A percentile compares a stretch with the other conserved stretches of the same genome.
These are phyloP conservation scores for Collybiopsis luxurians DNA, from an alignment of 768 basidiomycete species.

Conservation along the genomic window DNA sequence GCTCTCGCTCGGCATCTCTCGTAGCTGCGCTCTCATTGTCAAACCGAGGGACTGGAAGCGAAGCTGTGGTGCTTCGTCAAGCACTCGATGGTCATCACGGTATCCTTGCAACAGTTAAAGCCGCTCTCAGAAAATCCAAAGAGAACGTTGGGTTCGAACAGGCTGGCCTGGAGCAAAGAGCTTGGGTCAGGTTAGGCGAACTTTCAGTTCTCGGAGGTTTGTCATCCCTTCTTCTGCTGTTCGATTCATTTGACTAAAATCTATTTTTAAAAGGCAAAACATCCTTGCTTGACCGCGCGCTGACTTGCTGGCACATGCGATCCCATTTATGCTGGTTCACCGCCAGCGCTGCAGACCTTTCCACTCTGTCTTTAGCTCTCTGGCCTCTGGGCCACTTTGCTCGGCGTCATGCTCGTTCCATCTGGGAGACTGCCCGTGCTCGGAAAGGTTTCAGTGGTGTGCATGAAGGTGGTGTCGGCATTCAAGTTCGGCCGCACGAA, in stretches of 20 bases:
- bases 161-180: constrained; percentile 42
- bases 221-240: background rate
- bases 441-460: constrained; percentile 14
- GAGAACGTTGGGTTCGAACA: constrained; percentile 29
- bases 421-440: constrained; percentile 34
- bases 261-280: constrained; percentile 21
- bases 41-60: constrained; percentile 32
- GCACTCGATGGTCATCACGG: constrained; percentile 27
- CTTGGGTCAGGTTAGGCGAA: constrained; percentile 52
- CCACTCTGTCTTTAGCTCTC: constrained; percentile 57
- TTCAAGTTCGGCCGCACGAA: constrained; percentile 40
- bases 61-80: constrained; percentile 33
- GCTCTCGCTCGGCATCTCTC: constrained; percentile 21
- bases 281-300: constrained; percentile 39
- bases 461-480: constrained; percentile 5
- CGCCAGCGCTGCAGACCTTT: constrained; percentile 44
- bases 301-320: constrained; percentile 54
- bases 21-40: constrained; percentile 28
- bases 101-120: background rate
- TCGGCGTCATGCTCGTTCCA: constrained; percentile 37
- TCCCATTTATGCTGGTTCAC: constrained; percentile 36
- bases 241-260: background rate
- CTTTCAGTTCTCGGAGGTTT: constrained; percentile 32
- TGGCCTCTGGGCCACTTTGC: constrained; percentile 38
- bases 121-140: constrained; percentile 18